Percentiles rank a stretch among this genome's conserved stretches.
phyloP scores from a whole-genome alignment of 1,139 yeast genomes.

The Zhuliangozyma blackwelliae region DNA sequence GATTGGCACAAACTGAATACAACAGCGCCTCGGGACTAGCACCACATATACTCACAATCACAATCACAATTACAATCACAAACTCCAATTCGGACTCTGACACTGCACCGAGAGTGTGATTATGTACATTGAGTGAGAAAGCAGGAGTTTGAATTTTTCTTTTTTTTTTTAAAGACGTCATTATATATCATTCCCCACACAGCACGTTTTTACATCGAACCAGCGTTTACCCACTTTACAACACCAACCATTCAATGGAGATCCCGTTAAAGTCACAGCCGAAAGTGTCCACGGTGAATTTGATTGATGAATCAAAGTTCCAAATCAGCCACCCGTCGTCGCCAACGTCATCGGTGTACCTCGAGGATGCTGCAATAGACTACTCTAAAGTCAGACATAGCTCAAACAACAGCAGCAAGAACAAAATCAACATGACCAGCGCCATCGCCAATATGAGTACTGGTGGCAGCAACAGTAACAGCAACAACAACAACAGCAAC shows the following conservation, averaged over 20 bases:
- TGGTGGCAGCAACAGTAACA: conserved; percentile 1
- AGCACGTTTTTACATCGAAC: no score
- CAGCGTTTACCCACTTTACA: no score
- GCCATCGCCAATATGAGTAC: conserved; percentile 1
- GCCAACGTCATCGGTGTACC: conserved; percentile 1
- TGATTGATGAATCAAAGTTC: conserved; percentile 26
- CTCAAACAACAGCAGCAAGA: not conserved
- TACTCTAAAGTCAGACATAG: conserved; percentile 1
- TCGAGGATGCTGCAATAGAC: conserved; percentile 1
- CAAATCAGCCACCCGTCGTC: conserved; percentile 5
- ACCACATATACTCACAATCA: no score
- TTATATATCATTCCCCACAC: no score
- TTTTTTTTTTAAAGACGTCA: no score
- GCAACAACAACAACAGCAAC: conserved; percentile 1
- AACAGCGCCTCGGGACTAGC: no score
- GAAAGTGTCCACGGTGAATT: conserved; percentile 36
- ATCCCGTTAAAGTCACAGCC: conserved; percentile 43
- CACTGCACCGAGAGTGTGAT: no score
- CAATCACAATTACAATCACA: no score
- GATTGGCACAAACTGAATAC: no score
- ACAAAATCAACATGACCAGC: not conserved
- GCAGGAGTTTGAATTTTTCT: no score
- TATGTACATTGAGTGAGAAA: no score
- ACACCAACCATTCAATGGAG: conserved; percentile 22
- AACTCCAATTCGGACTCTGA: no score